These are phyloP conservation scores for Claviceps monticola DNA, from an alignment of 2,329 filamentous ascomycete species.

Conservation along the genomic window DNA sequence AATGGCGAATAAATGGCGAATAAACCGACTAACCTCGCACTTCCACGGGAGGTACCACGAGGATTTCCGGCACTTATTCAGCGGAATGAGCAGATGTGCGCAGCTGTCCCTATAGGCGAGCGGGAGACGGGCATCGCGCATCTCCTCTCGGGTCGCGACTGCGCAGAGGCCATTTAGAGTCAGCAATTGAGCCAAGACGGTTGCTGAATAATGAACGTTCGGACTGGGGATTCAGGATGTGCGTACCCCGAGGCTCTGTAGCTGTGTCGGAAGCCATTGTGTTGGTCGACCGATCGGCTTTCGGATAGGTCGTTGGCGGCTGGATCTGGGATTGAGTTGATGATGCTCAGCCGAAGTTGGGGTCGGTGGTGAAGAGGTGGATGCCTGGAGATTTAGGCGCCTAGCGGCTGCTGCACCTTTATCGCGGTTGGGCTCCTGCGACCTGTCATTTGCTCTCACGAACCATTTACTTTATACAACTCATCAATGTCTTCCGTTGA, in stretches of 20 bases:
- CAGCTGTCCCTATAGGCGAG: constrained; percentile 91
- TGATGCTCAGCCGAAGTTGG: constrained; percentile 14
- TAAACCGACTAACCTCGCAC: constrained; percentile 59
- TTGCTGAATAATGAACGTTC: background rate
- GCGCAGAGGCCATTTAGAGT: constrained; percentile 2
- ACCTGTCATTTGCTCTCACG: too few species aligned
- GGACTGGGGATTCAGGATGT: background rate
- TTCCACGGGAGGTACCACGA: constrained; percentile 96
- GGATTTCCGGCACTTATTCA: constrained; percentile 87
- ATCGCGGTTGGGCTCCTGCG: too few species aligned
- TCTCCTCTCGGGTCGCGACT: constrained; percentile 80
- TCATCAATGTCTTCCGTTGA: too few species aligned
- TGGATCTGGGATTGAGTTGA: constrained; percentile 12
- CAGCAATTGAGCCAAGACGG: background rate
- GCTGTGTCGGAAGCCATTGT: constrained; percentile 24
- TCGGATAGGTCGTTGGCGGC: constrained; percentile 14
- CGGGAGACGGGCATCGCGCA: constrained; percentile 81
- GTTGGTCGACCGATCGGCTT: constrained; percentile 20
- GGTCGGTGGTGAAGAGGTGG: constrained; percentile 7
- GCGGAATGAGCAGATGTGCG: constrained; percentile 82
- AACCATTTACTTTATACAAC: too few species aligned
- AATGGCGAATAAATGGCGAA: background rate
- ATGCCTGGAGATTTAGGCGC: constrained; percentile 15
- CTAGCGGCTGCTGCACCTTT: too few species aligned
- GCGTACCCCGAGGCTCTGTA: constrained; percentile 26